phyloP scores from a whole-genome alignment of 805 yeast species.

The Pichia pseudocactophila region DNA sequence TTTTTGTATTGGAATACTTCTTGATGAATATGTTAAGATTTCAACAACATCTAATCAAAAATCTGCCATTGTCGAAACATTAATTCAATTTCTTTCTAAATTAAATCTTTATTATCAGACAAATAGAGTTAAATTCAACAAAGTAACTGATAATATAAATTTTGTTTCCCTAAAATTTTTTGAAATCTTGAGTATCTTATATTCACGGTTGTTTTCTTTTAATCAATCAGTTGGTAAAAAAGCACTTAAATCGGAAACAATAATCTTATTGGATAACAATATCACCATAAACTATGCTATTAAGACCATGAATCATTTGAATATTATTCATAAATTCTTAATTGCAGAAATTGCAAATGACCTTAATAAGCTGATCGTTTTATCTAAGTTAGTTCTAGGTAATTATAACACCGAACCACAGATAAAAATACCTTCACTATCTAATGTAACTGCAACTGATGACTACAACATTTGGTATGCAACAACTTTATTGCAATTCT shows the following conservation, averaged over 20 bases:
- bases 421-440: constrained; percentile 17
- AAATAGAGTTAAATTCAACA: constrained; percentile 18
- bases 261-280: constrained; percentile 6
- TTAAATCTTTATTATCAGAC: constrained; percentile 26
- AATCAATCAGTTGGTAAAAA: constrained; percentile 8
- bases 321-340: constrained; percentile 21
- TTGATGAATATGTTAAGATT: constrained; percentile 13
- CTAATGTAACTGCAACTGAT: constrained; percentile 10
- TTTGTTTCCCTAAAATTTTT: constrained; percentile 25
- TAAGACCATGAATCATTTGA: constrained; percentile 21
- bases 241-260: constrained; percentile 10
- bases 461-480: constrained; percentile 21
- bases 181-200: constrained; percentile 19
- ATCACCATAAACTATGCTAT: constrained; percentile 16
- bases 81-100: constrained; percentile 25
- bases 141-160: constrained; percentile 18
- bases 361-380: constrained; percentile 25
- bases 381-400: constrained; percentile 21
- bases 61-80: constrained; percentile 22
- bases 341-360: constrained; percentile 27
- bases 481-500: constrained; percentile 21
- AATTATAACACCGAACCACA: constrained; percentile 4
- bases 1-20: constrained; percentile 16
- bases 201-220: constrained; percentile 19
- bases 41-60: constrained; percentile 13